phyloP scores from a whole-genome alignment of 768 basidiomycete species.

The Rhizopogon sp. region DNA sequence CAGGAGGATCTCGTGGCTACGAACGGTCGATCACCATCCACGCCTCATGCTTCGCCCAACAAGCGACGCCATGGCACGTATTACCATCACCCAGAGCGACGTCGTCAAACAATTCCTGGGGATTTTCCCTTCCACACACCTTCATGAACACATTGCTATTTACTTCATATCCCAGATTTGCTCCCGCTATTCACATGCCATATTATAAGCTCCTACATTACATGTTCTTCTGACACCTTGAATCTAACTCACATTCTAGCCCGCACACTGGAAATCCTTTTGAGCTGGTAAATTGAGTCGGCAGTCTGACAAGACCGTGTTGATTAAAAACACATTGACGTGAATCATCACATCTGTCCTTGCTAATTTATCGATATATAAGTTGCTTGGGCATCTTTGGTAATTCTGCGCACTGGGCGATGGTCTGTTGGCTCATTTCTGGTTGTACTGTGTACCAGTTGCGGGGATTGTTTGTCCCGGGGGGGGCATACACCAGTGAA shows the following conservation, averaged over 20 bases:
- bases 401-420: no score
- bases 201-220: not conserved
- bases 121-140: slow-evolving; percentile 37
- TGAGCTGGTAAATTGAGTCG: no score
- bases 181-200: not conserved
- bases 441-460: no score
- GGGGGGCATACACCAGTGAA: no score
- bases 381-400: no score
- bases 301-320: no score
- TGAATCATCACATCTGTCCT: no score
- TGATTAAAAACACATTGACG: no score
- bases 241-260: not conserved
- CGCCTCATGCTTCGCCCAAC: slow-evolving; percentile 32
- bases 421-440: no score
- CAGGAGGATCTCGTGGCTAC: slow-evolving; percentile 19
- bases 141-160: slow-evolving; percentile 2
- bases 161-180: not conserved
- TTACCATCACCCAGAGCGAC: slow-evolving; percentile 79
- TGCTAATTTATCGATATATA: no score
- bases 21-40: slow-evolving; percentile 9
- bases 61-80: slow-evolving; percentile 70
- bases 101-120: slow-evolving; percentile 50
- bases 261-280: no score
- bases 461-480: no score
- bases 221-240: not conserved